phyloP scores from a whole-genome alignment of 2,329 filamentous ascomycete species.

The Colletotrichum sp. region DNA sequence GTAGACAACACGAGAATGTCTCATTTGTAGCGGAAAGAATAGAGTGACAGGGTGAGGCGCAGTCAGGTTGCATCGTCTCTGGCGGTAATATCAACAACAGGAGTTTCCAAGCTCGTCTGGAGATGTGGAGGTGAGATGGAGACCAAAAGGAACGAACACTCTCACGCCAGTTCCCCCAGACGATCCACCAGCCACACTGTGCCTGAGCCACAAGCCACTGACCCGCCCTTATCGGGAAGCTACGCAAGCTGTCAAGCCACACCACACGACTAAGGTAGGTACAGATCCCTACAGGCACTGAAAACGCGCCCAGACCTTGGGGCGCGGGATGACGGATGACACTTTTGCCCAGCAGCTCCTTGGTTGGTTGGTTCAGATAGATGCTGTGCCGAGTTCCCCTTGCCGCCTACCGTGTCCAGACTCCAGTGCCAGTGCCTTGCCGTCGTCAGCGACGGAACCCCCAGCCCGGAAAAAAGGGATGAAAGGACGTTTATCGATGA shows the following conservation, averaged over 20 bases:
- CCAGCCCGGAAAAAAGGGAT: conserved; percentile 4
- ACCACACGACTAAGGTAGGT: background rate
- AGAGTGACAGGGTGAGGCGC: background rate
- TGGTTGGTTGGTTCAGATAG: background rate
- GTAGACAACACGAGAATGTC: background rate
- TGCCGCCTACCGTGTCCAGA: background rate
- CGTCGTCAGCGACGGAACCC: conserved; percentile 3
- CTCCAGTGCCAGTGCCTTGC: background rate
- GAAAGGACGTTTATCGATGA: background rate
- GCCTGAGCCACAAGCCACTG: background rate
- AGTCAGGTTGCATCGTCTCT: background rate
- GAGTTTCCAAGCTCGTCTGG: background rate
- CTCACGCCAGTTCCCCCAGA: background rate
- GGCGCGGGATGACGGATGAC: background rate
- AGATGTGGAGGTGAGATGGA: background rate
- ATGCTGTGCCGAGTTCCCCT: background rate
- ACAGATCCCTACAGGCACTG: background rate
- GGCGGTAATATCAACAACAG: background rate
- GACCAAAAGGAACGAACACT: background rate
- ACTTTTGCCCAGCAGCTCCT: background rate
- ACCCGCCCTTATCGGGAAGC: background rate
- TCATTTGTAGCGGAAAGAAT: background rate
- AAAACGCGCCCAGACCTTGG: background rate
- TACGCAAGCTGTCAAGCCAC: background rate
- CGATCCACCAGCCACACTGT: background rate